A percentile compares a stretch with the other conserved stretches of the same genome.
phyloP scores from a whole-genome alignment of 768 basidiomycete species.

The Mycena leptocephala region DNA sequence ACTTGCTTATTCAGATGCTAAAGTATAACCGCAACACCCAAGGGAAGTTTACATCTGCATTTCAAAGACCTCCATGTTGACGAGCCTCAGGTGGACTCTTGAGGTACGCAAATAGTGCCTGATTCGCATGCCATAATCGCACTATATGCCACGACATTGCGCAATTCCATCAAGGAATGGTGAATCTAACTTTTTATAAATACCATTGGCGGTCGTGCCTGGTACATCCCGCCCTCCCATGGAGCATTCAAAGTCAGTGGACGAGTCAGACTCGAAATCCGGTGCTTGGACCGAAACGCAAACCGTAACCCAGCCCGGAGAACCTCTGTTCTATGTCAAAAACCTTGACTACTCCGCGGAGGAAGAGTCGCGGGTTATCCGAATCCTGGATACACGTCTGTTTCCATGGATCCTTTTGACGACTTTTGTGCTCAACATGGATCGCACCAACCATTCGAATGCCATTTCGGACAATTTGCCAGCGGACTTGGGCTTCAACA shows the following conservation, averaged over 20 bases:
- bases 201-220: background rate
- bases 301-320: background rate
- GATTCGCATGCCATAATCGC: background rate
- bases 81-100: too few species aligned
- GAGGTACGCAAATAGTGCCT: background rate
- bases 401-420: conserved; percentile 52
- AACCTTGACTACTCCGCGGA: conserved; percentile 48
- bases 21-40: too few species aligned
- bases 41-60: too few species aligned
- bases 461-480: conserved; percentile 60
- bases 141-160: conserved; percentile 21
- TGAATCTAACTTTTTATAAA: background rate
- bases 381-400: conserved; percentile 44
- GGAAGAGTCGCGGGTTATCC: conserved; percentile 52
- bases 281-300: conserved; percentile 21
- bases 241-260: background rate
- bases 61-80: too few species aligned
- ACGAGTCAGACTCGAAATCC: conserved; percentile 1
- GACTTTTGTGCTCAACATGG: conserved; percentile 56
- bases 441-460: conserved; percentile 59
- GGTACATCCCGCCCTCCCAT: background rate
- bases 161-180: conserved; percentile 27
- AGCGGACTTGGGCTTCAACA: conserved; percentile 56
- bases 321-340: conserved; percentile 46
- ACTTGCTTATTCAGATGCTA: too few species aligned